Percentiles rank a stretch among this genome's conserved stretches.
phyloP scores from a whole-genome alignment of 2,329 filamentous ascomycete genomes.

The Fusarium camptoceras region DNA sequence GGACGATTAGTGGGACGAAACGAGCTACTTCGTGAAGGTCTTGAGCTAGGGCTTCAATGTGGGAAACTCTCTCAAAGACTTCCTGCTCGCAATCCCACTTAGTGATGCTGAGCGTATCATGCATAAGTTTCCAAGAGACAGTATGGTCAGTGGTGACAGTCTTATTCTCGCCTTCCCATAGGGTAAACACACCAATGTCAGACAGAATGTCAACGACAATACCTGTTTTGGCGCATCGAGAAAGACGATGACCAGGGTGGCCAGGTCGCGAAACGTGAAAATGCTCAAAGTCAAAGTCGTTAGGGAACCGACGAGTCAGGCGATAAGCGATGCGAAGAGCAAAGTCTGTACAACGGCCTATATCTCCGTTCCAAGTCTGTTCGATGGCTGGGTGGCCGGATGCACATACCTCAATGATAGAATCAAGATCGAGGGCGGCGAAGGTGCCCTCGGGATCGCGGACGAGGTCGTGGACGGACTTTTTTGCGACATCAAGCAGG shows the following conservation, averaged over 20 bases:
- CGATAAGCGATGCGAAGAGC: background rate
- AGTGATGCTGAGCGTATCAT: background rate
- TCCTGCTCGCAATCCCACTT: background rate
- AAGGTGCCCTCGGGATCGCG: background rate
- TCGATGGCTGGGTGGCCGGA: background rate
- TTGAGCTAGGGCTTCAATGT: background rate
- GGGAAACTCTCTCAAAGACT: background rate
- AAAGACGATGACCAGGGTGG: background rate
- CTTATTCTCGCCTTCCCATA: background rate
- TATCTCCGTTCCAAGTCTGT: background rate
- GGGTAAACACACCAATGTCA: background rate
- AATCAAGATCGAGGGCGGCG: background rate
- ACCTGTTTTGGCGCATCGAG: background rate
- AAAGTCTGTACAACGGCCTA: background rate
- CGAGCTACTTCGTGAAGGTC: background rate
- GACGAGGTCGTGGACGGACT: background rate
- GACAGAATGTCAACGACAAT: background rate
- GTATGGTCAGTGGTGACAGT: background rate
- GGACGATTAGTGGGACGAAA: fast-evolving
- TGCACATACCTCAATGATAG: background rate
- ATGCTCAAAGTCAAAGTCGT: background rate
- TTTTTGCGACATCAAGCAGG: background rate
- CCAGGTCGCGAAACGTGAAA: background rate
- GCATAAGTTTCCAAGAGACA: background rate
- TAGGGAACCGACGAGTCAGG: background rate